Base-by-base conservation (phyloP, 257 asterid species). In the Paraleonurus japonicus region DNA sequence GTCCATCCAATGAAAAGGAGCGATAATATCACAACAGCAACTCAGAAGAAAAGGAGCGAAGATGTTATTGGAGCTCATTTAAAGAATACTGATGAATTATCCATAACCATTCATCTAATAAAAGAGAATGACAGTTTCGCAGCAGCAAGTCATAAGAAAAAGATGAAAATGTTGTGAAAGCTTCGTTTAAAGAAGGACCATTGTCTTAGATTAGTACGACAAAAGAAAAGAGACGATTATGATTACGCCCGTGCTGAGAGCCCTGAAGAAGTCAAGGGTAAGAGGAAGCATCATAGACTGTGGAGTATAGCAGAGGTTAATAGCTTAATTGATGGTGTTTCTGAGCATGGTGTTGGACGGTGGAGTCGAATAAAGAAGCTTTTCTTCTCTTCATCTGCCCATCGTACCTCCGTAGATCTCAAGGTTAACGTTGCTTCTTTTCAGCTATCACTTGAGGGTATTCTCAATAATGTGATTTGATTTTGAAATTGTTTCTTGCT, bases 371-470 rank as follows among this genome's bases (percentile, higher is more conserved):
- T 95, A 70, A 95, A 95, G 82, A 88, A 82, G 80, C 88, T 85
- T 24, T 84, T 82, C 64, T 95, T 95, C 84, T 68, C 92, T 17
- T 58, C 95, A 9, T 92, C 99, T 64, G 81, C 79, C 26, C 96
- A 92, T 78, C 96, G 99, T 62, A 92, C 98, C 26, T 83, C 96
- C 37, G 97, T 92, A 27, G 98, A 95, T 84, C 98, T 92, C 68
- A 95, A 92, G 98, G 99, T 88, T 51, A 76, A 75, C 28, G 0
- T 50, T 5, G 32, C 39, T 47, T 51, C 7, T 45, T 41, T 47
- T 30, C 2, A 7, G 65, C 35, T 32, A 6, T 61, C 50, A 63
- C 17, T 43, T 26, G 53, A 13, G 16, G 70, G 65, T 23, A 19
- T 13, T 33, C n/a, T 35, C 59, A 11, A 58, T 45, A 35, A 54